A percentile compares a stretch with the other conserved stretches of the same genome.
Evolutionary conservation across 2,329 filamentous ascomycete genomes (phyloP).

Genomic region (Fusarium sp.): DNA sequence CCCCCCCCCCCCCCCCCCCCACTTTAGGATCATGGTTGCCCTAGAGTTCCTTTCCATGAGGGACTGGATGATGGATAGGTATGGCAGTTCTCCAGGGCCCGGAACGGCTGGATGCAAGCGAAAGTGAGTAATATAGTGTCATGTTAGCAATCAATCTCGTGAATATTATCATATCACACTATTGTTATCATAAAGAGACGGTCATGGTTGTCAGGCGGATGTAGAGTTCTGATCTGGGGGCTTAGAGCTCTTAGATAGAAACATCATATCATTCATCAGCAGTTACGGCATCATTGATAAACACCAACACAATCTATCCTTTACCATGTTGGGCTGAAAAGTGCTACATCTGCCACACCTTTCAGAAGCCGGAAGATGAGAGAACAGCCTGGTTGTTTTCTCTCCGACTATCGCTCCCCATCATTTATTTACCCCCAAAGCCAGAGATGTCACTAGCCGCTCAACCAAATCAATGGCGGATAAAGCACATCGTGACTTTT

Average conservation of each 20-base stretch:
- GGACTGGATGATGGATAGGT: background rate
- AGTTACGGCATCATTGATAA: conserved; percentile 43
- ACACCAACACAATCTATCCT: conserved; percentile 33
- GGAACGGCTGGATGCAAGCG: conserved; percentile 8
- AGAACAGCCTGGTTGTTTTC: background rate
- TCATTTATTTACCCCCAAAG: conserved; percentile 10
- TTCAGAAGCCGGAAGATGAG: background rate
- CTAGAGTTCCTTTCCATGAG: background rate
- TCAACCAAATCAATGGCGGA: conserved; percentile 37
- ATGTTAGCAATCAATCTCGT: conserved; percentile 23
- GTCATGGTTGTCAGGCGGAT: conserved; percentile 10
- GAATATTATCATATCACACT: conserved; percentile 28
- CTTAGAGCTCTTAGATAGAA: conserved; percentile 29
- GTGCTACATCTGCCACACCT: conserved; percentile 33
- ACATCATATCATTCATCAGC: conserved; percentile 39
- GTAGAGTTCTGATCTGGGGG: conserved; percentile 1
- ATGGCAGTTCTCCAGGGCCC: conserved; percentile 16
- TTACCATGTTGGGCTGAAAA: conserved; percentile 26
- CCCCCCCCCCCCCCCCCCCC: too few relatives aligned
- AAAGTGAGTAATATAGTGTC: background rate
- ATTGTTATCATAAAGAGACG: background rate
- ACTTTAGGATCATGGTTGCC: conserved; percentile 25
- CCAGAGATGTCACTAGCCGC: conserved; percentile 8
- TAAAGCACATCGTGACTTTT: conserved; percentile 3
- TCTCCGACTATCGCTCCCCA: conserved; percentile 30